Conservation (phyloP, 2,329 filamentous ascomycete genomes). For the Aspergillus hortae region DNA sequence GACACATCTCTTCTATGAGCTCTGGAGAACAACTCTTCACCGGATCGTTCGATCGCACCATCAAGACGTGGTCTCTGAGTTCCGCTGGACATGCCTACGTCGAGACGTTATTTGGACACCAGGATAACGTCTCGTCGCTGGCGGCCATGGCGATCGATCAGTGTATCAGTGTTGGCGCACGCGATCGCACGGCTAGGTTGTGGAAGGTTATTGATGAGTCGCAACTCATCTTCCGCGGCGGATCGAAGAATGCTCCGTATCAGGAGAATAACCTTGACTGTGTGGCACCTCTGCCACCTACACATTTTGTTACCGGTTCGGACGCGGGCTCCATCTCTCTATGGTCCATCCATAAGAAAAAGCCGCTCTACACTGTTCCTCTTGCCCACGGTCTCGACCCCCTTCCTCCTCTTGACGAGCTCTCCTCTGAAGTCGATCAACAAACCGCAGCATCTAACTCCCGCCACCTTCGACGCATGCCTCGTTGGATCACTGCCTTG, state of each 20-base stretch:
- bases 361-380: slow-evolving; percentile 75
- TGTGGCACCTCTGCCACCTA: slow-evolving; percentile 82
- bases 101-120: slow-evolving; percentile 94
- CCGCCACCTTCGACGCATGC: slow-evolving; percentile 55
- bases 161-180: slow-evolving; percentile 83
- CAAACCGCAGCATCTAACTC: slow-evolving; percentile 46
- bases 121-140: slow-evolving; percentile 83
- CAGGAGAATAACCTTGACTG: slow-evolving; percentile 86
- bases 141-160: slow-evolving; percentile 80
- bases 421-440: slow-evolving; percentile 68
- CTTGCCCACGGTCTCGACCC: slow-evolving; percentile 83
- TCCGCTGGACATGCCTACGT: slow-evolving; percentile 83
- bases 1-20: slow-evolving; percentile 59
- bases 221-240: slow-evolving; percentile 90
- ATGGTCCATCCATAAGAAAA: slow-evolving; percentile 93
- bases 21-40: slow-evolving; percentile 83
- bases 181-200: slow-evolving; percentile 84
- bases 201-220: slow-evolving; percentile 98
- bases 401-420: slow-evolving; percentile 62
- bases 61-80: slow-evolving; percentile 86
- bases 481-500: slow-evolving; percentile 88
- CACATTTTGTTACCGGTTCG: slow-evolving; percentile 88
- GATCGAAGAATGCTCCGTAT: slow-evolving; percentile 50
- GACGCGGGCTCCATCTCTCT: slow-evolving; percentile 85
- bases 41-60: slow-evolving; percentile 82